Percentiles rank a stretch among this genome's conserved stretches.
phyloP scores from a whole-genome alignment of 2,329 filamentous ascomycete genomes.

The Diaporthe vaccinii region DNA sequence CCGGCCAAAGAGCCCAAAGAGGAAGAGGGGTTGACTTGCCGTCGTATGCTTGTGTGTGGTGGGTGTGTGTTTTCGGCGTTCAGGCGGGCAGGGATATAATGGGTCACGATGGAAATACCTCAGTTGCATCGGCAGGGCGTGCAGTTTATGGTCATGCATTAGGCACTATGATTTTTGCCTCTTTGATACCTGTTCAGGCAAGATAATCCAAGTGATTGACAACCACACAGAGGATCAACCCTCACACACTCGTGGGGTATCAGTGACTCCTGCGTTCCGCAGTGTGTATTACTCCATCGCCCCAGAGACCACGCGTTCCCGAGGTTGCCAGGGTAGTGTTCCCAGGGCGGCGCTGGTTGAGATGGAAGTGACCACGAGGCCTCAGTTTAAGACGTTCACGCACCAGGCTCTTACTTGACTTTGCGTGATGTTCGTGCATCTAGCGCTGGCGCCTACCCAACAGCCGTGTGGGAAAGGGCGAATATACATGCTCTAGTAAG shows the following conservation, averaged over 20 bases:
- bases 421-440: background rate
- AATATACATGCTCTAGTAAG: background rate
- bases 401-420: too few species aligned
- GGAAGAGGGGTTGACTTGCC: background rate
- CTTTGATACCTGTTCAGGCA: constrained; percentile 31
- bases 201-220: constrained; percentile 32
- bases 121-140: constrained; percentile 33
- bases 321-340: background rate
- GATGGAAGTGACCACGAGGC: background rate
- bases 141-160: constrained; percentile 34
- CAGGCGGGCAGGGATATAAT: constrained; percentile 28
- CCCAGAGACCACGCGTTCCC: background rate
- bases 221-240: too few species aligned
- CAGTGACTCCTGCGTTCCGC: background rate
- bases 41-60: background rate
- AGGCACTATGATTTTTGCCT: constrained; percentile 28
- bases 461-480: background rate
- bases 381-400: background rate
- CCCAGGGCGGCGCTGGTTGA: background rate
- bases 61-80: constrained; percentile 19
- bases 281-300: background rate
- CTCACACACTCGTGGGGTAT: background rate
- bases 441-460: background rate
- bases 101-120: constrained; percentile 34
- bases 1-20: background rate